These are phyloP conservation scores for Ophiostoma himal-ulmi DNA, from an alignment of 2,329 filamentous ascomycete genomes.

Conservation along the genomic window DNA sequence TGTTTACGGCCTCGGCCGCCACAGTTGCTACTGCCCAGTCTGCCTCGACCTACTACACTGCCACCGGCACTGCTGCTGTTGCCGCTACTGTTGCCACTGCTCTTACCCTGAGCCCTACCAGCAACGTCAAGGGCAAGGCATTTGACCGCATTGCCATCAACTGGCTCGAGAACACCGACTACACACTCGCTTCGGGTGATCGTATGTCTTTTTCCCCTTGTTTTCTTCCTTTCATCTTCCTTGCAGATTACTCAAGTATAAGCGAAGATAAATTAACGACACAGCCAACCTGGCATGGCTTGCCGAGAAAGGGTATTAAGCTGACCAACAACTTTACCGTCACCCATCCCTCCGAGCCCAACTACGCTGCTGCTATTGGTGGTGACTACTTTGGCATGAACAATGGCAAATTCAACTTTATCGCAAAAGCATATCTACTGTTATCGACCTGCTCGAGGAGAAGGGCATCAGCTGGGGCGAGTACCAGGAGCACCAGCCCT, in stretches of 20 bases:
- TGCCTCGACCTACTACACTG: constrained; percentile 39
- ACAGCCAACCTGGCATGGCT: constrained; percentile 50
- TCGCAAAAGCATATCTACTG: constrained; percentile 57
- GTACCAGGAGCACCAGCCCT: constrained; percentile 76
- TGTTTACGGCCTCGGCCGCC: constrained; percentile 25
- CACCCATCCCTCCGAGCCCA: constrained; percentile 69
- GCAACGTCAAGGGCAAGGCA: constrained; percentile 60
- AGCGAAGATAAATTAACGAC: not conserved
- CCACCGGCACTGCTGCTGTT: constrained; percentile 47
- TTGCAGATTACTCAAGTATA: not conserved
- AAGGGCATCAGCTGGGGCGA: constrained; percentile 61
- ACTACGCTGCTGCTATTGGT: constrained; percentile 63
- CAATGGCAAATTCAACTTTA: constrained; percentile 58
- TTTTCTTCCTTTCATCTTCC: too few relatives aligned
- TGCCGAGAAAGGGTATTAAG: constrained; percentile 55
- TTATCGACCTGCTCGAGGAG: constrained; percentile 63
- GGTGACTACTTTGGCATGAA: constrained; percentile 71
- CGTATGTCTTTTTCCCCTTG: constrained; percentile 37
- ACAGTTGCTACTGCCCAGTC: constrained; percentile 22
- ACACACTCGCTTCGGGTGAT: constrained; percentile 57
- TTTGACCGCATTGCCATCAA: constrained; percentile 69
- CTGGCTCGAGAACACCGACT: constrained; percentile 75
- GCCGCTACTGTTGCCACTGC: constrained; percentile 55
- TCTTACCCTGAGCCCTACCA: constrained; percentile 54
- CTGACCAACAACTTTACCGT: constrained; percentile 55